Conservation (phyloP, 352 stramenopile genomes). For the Pythium dissimile region DNA sequence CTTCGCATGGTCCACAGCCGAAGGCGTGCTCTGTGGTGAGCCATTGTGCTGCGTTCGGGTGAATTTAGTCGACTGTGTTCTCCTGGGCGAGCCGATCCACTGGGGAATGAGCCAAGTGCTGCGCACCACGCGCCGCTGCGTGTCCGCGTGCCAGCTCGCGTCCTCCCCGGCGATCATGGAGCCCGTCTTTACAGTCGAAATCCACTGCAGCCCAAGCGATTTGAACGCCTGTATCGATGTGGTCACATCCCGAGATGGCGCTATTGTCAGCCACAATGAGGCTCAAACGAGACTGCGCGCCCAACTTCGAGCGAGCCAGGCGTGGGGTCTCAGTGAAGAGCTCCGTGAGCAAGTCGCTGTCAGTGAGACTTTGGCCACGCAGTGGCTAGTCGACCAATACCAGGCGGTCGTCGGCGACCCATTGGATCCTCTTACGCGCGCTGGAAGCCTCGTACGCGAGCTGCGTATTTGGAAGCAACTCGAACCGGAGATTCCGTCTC, state of each 20-base stretch:
- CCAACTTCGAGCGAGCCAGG: neutral
- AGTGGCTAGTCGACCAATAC: neutral
- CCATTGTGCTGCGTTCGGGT: neutral
- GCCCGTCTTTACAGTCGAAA: neutral
- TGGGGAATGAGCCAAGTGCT: neutral
- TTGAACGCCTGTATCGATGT: neutral
- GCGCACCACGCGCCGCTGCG: neutral
- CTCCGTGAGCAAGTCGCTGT: neutral
- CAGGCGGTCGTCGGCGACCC: slow-evolving; percentile 1
- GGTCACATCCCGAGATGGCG: neutral
- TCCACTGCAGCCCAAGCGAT: neutral
- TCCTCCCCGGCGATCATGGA: slow-evolving; percentile 1
- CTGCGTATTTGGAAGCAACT: neutral
- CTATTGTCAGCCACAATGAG: neutral
- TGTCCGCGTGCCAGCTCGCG: neutral
- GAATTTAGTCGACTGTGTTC: neutral
- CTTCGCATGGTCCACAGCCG: neutral
- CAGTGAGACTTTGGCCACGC: neutral
- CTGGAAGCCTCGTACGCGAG: neutral
- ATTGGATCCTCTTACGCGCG: neutral
- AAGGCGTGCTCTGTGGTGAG: neutral
- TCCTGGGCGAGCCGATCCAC: neutral
- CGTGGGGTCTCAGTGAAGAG: neutral
- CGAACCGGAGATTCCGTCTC: neutral
- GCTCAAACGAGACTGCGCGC: neutral